Conservation (phyloP, 805 yeast genomes). For the Teunomyces lycoperdinae region DNA sequence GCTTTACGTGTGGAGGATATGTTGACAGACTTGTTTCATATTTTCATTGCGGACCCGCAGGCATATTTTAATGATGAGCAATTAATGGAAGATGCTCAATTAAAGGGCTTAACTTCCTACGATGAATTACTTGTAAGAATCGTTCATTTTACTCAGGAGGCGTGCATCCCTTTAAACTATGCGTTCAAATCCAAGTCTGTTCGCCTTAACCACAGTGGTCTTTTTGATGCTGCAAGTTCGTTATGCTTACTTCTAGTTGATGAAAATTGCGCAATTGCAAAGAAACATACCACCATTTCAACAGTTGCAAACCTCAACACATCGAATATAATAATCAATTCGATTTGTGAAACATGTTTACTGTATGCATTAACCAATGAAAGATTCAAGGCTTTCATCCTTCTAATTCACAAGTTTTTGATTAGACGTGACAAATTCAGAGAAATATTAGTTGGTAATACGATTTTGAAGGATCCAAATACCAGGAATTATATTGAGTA, state of each 20-base stretch:
- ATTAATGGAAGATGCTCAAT: slow-evolving; percentile 19
- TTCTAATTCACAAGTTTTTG: slow-evolving; percentile 34
- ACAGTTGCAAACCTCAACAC: slow-evolving; percentile 24
- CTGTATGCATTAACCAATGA: slow-evolving; percentile 32
- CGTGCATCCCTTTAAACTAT: slow-evolving; percentile 22
- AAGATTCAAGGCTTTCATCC: slow-evolving; percentile 34
- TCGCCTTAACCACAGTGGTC: slow-evolving; percentile 12
- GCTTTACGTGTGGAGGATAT: slow-evolving; percentile 20
- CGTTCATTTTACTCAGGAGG: slow-evolving; percentile 22
- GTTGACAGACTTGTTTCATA: slow-evolving; percentile 29
- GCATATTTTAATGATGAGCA: slow-evolving; percentile 28
- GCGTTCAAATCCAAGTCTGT: slow-evolving; percentile 19
- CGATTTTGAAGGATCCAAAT: slow-evolving; percentile 6
- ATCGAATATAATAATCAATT: slow-evolving; percentile 30
- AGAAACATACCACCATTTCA: slow-evolving; percentile 19
- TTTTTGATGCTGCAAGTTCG: slow-evolving; percentile 35
- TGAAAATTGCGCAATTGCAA: slow-evolving; percentile 11
- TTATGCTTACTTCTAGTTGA: slow-evolving; percentile 31
- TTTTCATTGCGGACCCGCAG: slow-evolving; percentile 33
- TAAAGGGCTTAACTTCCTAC: slow-evolving; percentile 7
- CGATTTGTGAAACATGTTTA: slow-evolving; percentile 35
- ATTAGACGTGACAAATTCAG: slow-evolving; percentile 21
- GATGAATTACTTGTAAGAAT: slow-evolving; percentile 10
- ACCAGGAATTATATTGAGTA: slow-evolving; percentile 9
- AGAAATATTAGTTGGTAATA: slow-evolving; percentile 6